Conservation (phyloP, 495 filamentous ascomycete genomes). For the Penicillium crystallinum region DNA sequence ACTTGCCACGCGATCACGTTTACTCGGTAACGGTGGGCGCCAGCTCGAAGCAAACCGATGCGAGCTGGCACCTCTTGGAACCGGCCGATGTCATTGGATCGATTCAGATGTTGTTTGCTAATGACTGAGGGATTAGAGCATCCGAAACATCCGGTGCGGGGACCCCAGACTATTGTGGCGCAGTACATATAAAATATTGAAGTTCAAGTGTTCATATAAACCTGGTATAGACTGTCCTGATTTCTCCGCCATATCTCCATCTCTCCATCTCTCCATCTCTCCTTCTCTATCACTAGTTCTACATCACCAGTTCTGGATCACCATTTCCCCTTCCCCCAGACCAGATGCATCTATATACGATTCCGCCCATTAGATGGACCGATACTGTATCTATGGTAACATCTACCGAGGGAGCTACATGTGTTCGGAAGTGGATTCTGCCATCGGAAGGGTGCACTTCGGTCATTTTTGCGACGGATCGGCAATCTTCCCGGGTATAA, state of each 20-base stretch:
- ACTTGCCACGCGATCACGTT: constrained; percentile 55
- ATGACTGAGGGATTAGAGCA: no score
- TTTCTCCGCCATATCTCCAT: no score
- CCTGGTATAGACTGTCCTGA: no score
- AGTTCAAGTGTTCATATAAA: no score
- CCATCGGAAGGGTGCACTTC: constrained; percentile 11
- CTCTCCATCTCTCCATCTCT: no score
- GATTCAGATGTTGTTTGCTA: constrained; percentile 65
- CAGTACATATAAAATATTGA: background rate
- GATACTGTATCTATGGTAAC: no score
- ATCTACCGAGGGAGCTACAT: background rate
- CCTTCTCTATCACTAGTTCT: no score
- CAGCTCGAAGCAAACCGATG: constrained; percentile 78
- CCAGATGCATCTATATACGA: no score
- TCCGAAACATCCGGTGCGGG: constrained; percentile 5
- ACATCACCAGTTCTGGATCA: no score
- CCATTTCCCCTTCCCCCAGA: no score
- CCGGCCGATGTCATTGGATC: constrained; percentile 80
- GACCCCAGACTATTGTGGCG: background rate
- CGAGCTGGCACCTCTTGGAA: constrained; percentile 81
- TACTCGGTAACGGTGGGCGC: constrained; percentile 88
- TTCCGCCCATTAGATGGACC: no score
- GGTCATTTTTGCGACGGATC: constrained; percentile 21
- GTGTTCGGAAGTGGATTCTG: constrained; percentile 8
- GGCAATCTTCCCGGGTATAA: background rate